Conservation (phyloP, 1,284 basidiomycete genomes). For the Microbotryomycetes sp. region DNA sequence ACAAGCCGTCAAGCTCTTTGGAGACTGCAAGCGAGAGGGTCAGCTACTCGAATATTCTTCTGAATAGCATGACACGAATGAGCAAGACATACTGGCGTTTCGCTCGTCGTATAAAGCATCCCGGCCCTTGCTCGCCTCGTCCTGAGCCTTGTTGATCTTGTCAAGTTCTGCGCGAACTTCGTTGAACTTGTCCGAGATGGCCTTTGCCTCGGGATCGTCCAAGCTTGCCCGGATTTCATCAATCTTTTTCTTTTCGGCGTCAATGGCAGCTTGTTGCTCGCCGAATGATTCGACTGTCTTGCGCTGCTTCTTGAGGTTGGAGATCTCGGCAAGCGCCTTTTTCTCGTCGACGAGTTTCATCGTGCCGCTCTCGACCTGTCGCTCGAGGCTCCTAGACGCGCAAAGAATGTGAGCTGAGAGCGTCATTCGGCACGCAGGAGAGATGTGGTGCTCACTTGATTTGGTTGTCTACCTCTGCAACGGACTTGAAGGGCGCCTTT, state of each 20-base stretch:
- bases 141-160: constrained; percentile 72
- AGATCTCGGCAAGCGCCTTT: constrained; percentile 82
- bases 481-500: constrained; percentile 76
- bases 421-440: not conserved
- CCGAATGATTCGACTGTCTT: constrained; percentile 65
- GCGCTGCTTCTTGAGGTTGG: constrained; percentile 24
- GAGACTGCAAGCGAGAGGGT: constrained; percentile 9
- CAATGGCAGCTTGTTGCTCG: constrained; percentile 67
- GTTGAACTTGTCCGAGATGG: constrained; percentile 72
- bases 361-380: constrained; percentile 81
- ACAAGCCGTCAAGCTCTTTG: constrained; percentile 55
- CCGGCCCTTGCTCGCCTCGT: constrained; percentile 74
- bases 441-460: constrained; percentile 56
- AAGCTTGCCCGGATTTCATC: constrained; percentile 79
- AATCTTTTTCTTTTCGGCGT: constrained; percentile 61
- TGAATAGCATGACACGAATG: constrained; percentile 39
- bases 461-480: constrained; percentile 79
- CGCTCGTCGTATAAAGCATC: constrained; percentile 84
- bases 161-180: constrained; percentile 80
- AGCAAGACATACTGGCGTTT: constrained; percentile 58
- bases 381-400: constrained; percentile 60
- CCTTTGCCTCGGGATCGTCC: constrained; percentile 85
- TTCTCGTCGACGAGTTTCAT: constrained; percentile 96
- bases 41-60: not conserved
- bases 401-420: not conserved